A percentile compares a stretch with the other conserved stretches of the same genome.
Evolutionary conservation across 2,329 filamentous ascomycete species (phyloP).

Genomic region (Chaetomium globosum): DNA sequence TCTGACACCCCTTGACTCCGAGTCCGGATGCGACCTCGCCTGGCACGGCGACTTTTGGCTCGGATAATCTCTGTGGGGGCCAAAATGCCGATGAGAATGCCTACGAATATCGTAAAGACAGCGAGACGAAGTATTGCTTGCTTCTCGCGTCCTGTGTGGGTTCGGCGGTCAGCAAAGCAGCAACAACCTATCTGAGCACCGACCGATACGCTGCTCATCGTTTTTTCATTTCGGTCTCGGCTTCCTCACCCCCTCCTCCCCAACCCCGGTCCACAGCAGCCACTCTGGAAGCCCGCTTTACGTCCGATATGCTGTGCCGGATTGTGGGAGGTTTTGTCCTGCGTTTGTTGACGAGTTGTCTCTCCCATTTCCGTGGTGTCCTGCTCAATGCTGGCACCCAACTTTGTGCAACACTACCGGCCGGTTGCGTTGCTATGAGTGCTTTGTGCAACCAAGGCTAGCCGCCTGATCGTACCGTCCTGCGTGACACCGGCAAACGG

Average conservation of each 20-base stretch:
- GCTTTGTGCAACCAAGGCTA: constrained; percentile 24
- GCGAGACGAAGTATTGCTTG: not conserved
- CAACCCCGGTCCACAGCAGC: not conserved
- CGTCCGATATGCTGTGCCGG: constrained; percentile 16
- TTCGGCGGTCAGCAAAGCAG: not conserved
- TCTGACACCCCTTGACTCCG: not conserved
- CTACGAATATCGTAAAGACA: too few relatives aligned
- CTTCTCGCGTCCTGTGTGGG: not conserved
- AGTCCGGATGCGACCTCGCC: not conserved
- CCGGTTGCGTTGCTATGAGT: constrained; percentile 11
- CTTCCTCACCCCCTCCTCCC: not conserved
- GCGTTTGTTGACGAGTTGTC: not conserved
- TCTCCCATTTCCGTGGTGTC: not conserved
- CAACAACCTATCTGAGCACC: not conserved
- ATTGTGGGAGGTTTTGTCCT: not conserved
- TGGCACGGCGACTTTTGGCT: not conserved
- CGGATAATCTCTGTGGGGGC: not conserved
- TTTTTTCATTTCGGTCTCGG: not conserved
- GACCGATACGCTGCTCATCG: not conserved
- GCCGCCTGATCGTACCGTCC: constrained; percentile 29
- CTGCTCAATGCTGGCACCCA: constrained; percentile 21
- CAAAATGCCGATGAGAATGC: not conserved
- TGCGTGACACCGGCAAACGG: constrained; percentile 1
- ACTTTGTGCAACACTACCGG: constrained; percentile 23
- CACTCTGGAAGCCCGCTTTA: constrained; percentile 9